Base-by-base conservation (phyloP, 345 rosid species). In the Eucalyptus curtisii region DNA sequence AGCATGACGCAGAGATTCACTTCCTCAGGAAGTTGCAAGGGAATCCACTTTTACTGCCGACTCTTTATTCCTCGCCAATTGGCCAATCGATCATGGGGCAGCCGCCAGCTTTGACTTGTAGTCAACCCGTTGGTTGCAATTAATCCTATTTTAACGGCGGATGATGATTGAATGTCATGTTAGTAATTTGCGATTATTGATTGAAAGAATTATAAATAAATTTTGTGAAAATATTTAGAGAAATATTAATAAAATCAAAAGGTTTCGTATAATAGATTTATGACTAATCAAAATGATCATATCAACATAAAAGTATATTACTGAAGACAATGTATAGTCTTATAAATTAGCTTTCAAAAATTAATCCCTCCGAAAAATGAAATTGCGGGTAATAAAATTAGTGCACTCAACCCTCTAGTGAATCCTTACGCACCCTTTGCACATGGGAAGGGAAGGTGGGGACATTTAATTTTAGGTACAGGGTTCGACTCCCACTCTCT, bases 401-500 rank as follows among this genome's bases (percentile, higher is more conserved):
- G 24, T 40, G 8, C 9, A 76, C 45, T 76, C 4, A 3, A 20
- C 47, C 82, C 5, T 76, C 30, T 40, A 76, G 45, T 24, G 30
- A 19, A 19, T 52, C 57, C 1, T 24, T 52, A 19, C 10, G 24
- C 57, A 52, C 57, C 57, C 3, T 19, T 52, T 0, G 10, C 55
- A 52, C 10, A 0, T 19, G 57, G 55, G 0, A 52, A 52, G 24
- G 24, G 0, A 19, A 52, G 1, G 57, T 19, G 0, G 1, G 25
- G 57, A 52, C 4, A 19, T 52, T 52, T 19, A 52, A 52, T 52
- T 52, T 52, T 0, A 0, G 10, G 10, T 2, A 52, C 0, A 19
- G 0, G 57, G 1, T 52, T 52, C 9, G 1, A 7, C 57, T 52
- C 0, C 1, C 57, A 7, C 2, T 1, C 25, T 52, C 0, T 19